Evolutionary conservation across 2,329 filamentous ascomycete genomes (phyloP).

Genomic region (Claviceps pazoutovae): DNA sequence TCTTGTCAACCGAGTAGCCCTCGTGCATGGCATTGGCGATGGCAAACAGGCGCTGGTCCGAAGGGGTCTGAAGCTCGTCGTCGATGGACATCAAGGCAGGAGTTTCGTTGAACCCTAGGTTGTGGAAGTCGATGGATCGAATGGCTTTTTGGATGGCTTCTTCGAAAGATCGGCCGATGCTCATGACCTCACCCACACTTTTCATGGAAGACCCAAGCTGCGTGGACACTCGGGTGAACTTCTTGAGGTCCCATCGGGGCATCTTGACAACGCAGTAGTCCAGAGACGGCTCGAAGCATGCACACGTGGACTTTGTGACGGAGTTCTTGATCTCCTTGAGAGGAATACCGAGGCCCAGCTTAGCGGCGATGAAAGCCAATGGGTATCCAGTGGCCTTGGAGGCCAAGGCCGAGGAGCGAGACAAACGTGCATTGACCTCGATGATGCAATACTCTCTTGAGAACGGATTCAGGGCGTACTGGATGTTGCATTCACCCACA

Average conservation of each 20-base stretch:
- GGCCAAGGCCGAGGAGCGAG: conserved; percentile 83
- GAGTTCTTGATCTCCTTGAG: conserved; percentile 94
- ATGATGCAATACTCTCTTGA: conserved; percentile 98
- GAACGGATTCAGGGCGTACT: conserved; percentile 92
- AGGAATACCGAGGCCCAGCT: conserved; percentile 86
- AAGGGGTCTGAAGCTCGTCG: conserved; percentile 89
- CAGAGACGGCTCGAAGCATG: conserved; percentile 95
- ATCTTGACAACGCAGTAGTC: conserved; percentile 99
- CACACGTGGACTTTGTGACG: conserved; percentile 88
- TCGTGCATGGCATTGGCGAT: conserved; percentile 95
- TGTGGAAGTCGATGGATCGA: conserved; percentile 85
- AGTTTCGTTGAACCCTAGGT: conserved; percentile 87
- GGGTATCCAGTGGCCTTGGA: conserved; percentile 97
- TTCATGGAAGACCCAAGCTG: conserved; percentile 98
- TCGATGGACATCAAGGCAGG: conserved; percentile 90
- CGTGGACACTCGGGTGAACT: conserved; percentile 93
- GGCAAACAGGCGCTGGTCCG: conserved; percentile 91
- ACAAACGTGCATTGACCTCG: conserved; percentile 94
- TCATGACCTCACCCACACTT: conserved; percentile 98
- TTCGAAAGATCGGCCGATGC: conserved; percentile 90
- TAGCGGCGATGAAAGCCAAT: conserved; percentile 89
- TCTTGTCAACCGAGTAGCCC: conserved; percentile 89
- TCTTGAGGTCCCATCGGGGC: conserved; percentile 96
- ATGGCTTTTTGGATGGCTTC: conserved; percentile 98
- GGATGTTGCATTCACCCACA: conserved; percentile 97